A percentile compares a stretch with the other conserved stretches of the same genome.
phyloP scores from a whole-genome alignment of 2,329 filamentous ascomycete genomes.

The Sporothrix pseudoabietina region DNA sequence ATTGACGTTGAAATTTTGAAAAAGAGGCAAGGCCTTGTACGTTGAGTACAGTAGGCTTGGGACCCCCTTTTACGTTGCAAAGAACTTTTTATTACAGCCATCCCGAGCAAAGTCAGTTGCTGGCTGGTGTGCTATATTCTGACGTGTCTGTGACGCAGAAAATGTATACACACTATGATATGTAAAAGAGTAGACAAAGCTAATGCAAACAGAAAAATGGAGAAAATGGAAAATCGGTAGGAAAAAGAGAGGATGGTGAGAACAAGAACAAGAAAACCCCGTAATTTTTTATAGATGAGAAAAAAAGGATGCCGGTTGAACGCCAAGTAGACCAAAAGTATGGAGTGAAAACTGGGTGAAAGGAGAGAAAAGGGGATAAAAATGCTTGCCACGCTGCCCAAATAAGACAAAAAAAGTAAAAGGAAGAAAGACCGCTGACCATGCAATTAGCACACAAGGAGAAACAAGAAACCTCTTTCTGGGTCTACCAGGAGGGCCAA shows the following conservation, averaged over 20 bases:
- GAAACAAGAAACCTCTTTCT: not conserved
- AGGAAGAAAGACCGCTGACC: slow-evolving; percentile 8
- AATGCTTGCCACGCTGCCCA: slow-evolving; percentile 16
- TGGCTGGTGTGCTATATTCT: not conserved
- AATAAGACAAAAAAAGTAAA: not conserved
- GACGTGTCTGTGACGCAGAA: slow-evolving; percentile 2
- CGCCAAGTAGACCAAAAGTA: slow-evolving; percentile 9
- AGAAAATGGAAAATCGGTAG: not conserved
- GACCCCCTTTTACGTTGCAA: not conserved
- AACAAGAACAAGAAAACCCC: not conserved
- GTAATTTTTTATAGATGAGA: not conserved
- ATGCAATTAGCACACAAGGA: not conserved
- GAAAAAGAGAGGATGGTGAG: not conserved
- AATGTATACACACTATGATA: not conserved
- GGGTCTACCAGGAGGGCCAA: slow-evolving; percentile 20
- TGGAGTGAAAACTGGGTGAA: not conserved
- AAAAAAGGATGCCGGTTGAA: slow-evolving; percentile 16
- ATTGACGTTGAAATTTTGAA: not conserved
- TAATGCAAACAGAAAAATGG: not conserved
- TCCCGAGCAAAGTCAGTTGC: not conserved
- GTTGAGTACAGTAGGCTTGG: slow-evolving; percentile 22
- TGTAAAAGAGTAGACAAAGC: not conserved
- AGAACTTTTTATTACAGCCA: slow-evolving; percentile 23
- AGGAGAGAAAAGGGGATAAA: not conserved
- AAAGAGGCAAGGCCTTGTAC: not conserved